Evolutionary conservation across 129 eudicot genomes (phyloP).

Genomic region (Saposhnikovia divaricata): DNA sequence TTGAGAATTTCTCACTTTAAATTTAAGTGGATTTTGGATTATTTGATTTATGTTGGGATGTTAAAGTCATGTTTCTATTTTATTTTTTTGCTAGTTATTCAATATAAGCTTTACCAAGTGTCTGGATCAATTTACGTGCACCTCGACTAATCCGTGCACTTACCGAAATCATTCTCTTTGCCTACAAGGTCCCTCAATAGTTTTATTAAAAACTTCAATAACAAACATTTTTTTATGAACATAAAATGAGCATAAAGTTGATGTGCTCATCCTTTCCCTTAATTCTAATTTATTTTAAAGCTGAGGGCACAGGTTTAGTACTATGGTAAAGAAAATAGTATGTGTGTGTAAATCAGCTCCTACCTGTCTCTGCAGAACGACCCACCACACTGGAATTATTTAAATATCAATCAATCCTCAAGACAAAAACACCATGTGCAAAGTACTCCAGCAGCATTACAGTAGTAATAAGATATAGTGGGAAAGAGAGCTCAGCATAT

Average conservation of each 20-base stretch:
- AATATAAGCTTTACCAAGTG: too few species aligned
- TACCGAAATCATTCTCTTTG: background rate
- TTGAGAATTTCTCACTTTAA: too few species aligned
- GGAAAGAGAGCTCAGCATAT: background rate
- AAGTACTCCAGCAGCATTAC: background rate
- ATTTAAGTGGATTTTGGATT: too few species aligned
- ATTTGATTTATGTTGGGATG: too few species aligned
- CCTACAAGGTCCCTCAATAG: background rate
- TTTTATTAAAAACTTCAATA: background rate
- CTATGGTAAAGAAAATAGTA: background rate
- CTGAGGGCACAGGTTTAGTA: background rate
- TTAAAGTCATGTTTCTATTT: too few species aligned
- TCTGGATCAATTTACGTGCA: too few species aligned
- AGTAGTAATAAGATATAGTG: background rate
- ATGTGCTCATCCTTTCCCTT: background rate
- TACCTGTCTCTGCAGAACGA: constrained; percentile 4
- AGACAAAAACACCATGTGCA: constrained; percentile 22
- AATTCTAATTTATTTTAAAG: background rate
- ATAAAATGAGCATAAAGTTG: background rate
- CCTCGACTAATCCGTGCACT: too few species aligned
- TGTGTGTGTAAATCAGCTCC: background rate
- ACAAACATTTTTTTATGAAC: background rate
- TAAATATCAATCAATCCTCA: constrained; percentile 3
- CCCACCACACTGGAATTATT: constrained; percentile 11
- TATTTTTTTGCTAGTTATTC: too few species aligned